Conservation (phyloP, 169 alveolate species). For the Cytauxzoon felis region DNA sequence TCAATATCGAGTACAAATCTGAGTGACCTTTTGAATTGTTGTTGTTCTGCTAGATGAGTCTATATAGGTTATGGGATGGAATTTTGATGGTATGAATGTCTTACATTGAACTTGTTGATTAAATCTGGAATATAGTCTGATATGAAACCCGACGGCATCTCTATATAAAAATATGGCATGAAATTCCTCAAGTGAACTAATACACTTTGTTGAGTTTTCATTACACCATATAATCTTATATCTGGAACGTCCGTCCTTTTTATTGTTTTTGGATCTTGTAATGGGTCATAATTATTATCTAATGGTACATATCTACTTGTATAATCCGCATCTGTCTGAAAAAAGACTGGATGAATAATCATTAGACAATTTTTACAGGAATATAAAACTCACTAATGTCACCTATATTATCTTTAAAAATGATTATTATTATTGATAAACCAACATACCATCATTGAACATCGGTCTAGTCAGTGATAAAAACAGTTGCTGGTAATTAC, state of each 20-base stretch:
- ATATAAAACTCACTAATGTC: background rate
- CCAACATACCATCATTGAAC: constrained; percentile 5
- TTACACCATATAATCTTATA: constrained; percentile 65
- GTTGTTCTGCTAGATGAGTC: constrained; percentile 58
- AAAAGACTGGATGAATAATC: constrained; percentile 14
- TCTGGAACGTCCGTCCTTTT: constrained; percentile 46
- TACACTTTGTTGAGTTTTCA: constrained; percentile 61
- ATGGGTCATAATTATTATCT: background rate
- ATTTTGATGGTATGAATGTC: background rate
- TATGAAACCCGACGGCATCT: constrained; percentile 59
- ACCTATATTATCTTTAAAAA: background rate
- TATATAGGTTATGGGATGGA: background rate
- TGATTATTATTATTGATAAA: background rate
- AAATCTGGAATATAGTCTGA: constrained; percentile 55
- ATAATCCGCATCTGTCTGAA: constrained; percentile 61
- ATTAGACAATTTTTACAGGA: background rate
- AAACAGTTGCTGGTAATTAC: constrained; percentile 5
- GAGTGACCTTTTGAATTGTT: constrained; percentile 65
- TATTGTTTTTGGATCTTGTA: background rate
- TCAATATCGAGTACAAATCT: constrained; percentile 63
- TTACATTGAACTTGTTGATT: constrained; percentile 33
- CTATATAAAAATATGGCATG: constrained; percentile 70
- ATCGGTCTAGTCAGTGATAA: constrained; percentile 4
- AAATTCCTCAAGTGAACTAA: constrained; percentile 62
- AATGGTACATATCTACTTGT: constrained; percentile 15